Conservation (phyloP, 2,329 filamentous ascomycete species). For the Colletotrichum sp. region DNA sequence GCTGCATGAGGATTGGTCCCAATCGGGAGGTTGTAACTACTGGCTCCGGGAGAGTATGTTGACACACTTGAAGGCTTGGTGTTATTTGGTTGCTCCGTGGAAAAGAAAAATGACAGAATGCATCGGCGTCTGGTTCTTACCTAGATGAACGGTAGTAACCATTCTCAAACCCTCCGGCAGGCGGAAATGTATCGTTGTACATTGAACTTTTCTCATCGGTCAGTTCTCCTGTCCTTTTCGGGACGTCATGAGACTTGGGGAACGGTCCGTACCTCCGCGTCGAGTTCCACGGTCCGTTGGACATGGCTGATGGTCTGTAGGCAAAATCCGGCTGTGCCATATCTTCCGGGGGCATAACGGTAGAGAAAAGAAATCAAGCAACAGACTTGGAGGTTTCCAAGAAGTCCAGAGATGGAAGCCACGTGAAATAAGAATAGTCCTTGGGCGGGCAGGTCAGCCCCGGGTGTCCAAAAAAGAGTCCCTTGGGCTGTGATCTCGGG, state of each 20-base stretch:
- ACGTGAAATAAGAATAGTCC: slow-evolving; percentile 25
- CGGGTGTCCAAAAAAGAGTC: slow-evolving; percentile 18
- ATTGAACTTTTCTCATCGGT: slow-evolving; percentile 31
- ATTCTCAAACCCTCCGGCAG: slow-evolving; percentile 37
- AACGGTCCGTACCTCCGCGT: slow-evolving; percentile 55
- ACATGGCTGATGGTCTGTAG: slow-evolving; percentile 50
- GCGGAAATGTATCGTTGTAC: slow-evolving; percentile 38
- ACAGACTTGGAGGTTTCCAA: slow-evolving; percentile 4
- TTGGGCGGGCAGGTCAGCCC: slow-evolving; percentile 21
- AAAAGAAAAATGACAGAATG: background rate
- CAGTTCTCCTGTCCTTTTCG: slow-evolving; percentile 16
- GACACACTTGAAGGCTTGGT: slow-evolving; percentile 42
- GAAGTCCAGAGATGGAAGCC: slow-evolving; percentile 16
- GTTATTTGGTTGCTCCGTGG: slow-evolving; percentile 33
- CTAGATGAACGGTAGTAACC: slow-evolving; percentile 40
- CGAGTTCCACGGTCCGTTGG: slow-evolving; percentile 55
- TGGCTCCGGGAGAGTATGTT: slow-evolving; percentile 39
- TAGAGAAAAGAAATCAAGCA: slow-evolving; percentile 19
- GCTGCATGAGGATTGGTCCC: slow-evolving; percentile 40
- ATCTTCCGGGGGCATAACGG: slow-evolving; percentile 41
- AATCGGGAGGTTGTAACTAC: slow-evolving; percentile 35
- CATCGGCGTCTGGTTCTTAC: slow-evolving; percentile 33
- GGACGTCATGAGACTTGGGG: background rate
- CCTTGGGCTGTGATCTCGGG: slow-evolving; percentile 16
- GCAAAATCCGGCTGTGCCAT: slow-evolving; percentile 54